Conservation (phyloP, 352 stramenopile genomes). For the Pythium dissimile region DNA sequence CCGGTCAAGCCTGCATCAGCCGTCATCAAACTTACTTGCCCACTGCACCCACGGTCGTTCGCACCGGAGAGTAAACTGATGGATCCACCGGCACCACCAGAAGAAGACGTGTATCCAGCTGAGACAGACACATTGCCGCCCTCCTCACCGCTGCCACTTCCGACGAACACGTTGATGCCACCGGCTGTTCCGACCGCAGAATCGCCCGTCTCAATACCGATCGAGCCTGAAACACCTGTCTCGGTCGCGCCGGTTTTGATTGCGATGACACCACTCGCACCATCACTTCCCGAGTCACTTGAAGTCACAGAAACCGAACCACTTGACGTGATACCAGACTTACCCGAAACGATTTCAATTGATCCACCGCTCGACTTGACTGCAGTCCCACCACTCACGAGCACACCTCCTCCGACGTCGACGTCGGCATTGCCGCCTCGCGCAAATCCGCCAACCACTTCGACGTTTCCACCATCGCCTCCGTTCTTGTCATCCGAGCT, state of each 20-base stretch:
- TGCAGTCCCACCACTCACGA: conserved; percentile 39
- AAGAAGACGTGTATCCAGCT: conserved; percentile 33
- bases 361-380: conserved; percentile 37
- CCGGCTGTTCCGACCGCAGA: conserved; percentile 34
- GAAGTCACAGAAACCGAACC: conserved; percentile 39
- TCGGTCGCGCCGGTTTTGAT: conserved; percentile 33
- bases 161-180: conserved; percentile 42
- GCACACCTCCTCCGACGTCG: conserved; percentile 38
- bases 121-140: conserved; percentile 45
- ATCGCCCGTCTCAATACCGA: conserved; percentile 42
- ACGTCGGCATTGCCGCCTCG: conserved; percentile 30
- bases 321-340: conserved; percentile 35
- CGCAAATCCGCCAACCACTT: conserved; percentile 42
- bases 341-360: conserved; percentile 40
- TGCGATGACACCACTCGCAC: conserved; percentile 30
- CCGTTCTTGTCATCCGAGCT: conserved; percentile 49
- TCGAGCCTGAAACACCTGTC: conserved; percentile 36
- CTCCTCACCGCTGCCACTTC: conserved; percentile 24
- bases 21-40: conserved; percentile 37
- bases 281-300: conserved; percentile 23
- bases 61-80: conserved; percentile 41
- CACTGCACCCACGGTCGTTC: conserved; percentile 37
- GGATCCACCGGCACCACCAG: conserved; percentile 32
- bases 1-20: conserved; percentile 33
- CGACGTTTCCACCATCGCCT: conserved; percentile 53